Conservation (phyloP, 2,329 filamentous ascomycete species). For the Trematosphaeria pertusa region DNA sequence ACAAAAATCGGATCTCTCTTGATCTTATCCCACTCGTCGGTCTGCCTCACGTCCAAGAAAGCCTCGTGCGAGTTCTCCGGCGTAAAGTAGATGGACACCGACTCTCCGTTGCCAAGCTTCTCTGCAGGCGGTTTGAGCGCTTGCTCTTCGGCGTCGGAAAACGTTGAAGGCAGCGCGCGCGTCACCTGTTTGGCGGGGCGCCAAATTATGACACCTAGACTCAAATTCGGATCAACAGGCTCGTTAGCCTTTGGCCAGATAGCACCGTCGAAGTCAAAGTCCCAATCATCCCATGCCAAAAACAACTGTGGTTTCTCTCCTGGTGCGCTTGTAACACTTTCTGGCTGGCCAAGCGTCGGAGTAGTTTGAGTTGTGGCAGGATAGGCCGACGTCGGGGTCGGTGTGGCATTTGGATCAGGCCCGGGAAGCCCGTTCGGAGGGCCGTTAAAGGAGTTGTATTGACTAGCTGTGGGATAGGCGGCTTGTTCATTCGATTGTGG, state of each 20-base stretch:
- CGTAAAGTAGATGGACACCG: constrained; percentile 59
- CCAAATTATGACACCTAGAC: constrained; percentile 56
- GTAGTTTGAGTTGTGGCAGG: constrained; percentile 20
- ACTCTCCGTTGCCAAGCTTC: constrained; percentile 50
- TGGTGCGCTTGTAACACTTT: constrained; percentile 26
- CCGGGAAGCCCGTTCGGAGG: constrained; percentile 13
- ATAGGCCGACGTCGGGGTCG: constrained; percentile 34
- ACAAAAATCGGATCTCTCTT: constrained; percentile 59
- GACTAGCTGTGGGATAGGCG: constrained; percentile 21
- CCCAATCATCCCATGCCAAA: constrained; percentile 49
- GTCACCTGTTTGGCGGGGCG: constrained; percentile 53
- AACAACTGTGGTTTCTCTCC: constrained; percentile 39
- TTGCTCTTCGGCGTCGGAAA: constrained; percentile 53
- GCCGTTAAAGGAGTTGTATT: constrained; percentile 24
- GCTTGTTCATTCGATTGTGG: constrained; percentile 23
- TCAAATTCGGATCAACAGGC: constrained; percentile 52
- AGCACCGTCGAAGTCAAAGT: constrained; percentile 54
- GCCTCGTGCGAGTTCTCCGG: constrained; percentile 52
- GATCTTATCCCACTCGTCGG: constrained; percentile 57
- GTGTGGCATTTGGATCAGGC: constrained; percentile 36
- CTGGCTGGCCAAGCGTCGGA: constrained; percentile 16
- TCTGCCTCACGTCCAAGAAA: constrained; percentile 56
- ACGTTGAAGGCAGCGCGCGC: constrained; percentile 52
- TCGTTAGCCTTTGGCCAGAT: constrained; percentile 55
- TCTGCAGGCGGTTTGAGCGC: constrained; percentile 48